These are phyloP conservation scores for Medicago arabica DNA, from an alignment of 306 rosid species.

Conservation along the genomic window DNA sequence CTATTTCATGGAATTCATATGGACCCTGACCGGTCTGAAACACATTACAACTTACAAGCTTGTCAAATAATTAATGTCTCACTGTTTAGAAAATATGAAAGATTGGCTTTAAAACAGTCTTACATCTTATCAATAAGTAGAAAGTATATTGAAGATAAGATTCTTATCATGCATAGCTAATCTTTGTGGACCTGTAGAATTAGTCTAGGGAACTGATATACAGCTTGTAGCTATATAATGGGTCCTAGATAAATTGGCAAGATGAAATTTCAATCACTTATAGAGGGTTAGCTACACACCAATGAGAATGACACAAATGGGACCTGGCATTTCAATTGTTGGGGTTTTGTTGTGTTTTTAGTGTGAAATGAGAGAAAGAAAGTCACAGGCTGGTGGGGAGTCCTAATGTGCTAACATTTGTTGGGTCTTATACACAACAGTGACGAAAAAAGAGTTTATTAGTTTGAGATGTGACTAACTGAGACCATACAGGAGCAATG, in stretches of 20 bases:
- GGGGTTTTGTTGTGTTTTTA: slow-evolving; percentile 47
- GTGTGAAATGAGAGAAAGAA: slow-evolving; percentile 33
- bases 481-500: slow-evolving; percentile 58
- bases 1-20: too few species aligned
- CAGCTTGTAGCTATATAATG: slow-evolving; percentile 42
- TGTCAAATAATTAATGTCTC: slow-evolving; percentile 70
- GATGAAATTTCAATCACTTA: slow-evolving; percentile 38
- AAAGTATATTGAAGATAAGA: slow-evolving; percentile 64
- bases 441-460: slow-evolving; percentile 35
- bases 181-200: slow-evolving; percentile 53
- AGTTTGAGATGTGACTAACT: slow-evolving; percentile 81
- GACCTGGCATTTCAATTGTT: slow-evolving; percentile 48
- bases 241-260: slow-evolving; percentile 40
- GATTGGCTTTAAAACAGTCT: slow-evolving; percentile 49
- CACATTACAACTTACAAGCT: slow-evolving; percentile 39
- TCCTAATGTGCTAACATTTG: slow-evolving; percentile 42
- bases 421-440: slow-evolving; percentile 41
- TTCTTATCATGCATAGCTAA: slow-evolving; percentile 41
- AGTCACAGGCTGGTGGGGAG: slow-evolving; percentile 43
- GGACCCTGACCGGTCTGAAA: background rate
- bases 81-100: slow-evolving; percentile 44
- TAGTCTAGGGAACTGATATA: slow-evolving; percentile 32
- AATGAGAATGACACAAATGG: slow-evolving; percentile 39
- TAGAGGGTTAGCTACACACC: slow-evolving; percentile 29
- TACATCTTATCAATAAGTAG: slow-evolving; percentile 58